A percentile compares a stretch with the other conserved stretches of the same genome.
phyloP scores from a whole-genome alignment of 2,329 filamentous ascomycete species.

The Pseudogymnoascus sp. region DNA sequence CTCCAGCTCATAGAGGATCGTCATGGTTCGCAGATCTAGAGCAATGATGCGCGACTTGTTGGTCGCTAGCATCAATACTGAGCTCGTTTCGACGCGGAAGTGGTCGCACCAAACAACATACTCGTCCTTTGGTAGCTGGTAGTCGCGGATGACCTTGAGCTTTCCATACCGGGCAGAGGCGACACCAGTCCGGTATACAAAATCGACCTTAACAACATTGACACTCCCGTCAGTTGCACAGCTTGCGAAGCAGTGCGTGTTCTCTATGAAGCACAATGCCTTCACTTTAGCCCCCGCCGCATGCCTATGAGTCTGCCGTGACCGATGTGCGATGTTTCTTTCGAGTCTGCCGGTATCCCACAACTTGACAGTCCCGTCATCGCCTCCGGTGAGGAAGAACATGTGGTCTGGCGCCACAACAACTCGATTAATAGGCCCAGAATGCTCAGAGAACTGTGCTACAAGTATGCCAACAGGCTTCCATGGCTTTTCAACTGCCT shows the following conservation, averaged over 20 bases:
- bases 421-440: constrained; percentile 72
- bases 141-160: constrained; percentile 68
- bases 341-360: constrained; percentile 91
- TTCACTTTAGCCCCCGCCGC: constrained; percentile 65
- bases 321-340: constrained; percentile 81
- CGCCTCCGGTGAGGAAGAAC: constrained; percentile 90
- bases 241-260: constrained; percentile 88
- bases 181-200: constrained; percentile 48
- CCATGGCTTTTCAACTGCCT: constrained; percentile 57
- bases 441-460: constrained; percentile 84
- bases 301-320: constrained; percentile 79
- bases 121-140: constrained; percentile 68
- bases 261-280: constrained; percentile 83
- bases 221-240: constrained; percentile 86
- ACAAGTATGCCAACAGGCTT: constrained; percentile 77
- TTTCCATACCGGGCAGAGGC: constrained; percentile 66
- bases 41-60: constrained; percentile 77
- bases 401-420: constrained; percentile 80
- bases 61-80: constrained; percentile 80
- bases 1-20: constrained; percentile 67
- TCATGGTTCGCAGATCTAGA: constrained; percentile 83
- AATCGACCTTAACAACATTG: constrained; percentile 70
- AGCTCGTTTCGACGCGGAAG: constrained; percentile 73
- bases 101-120: constrained; percentile 88
- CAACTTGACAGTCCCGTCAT: constrained; percentile 83